phyloP scores from a whole-genome alignment of 1,139 yeast genomes.

The Taphrina deformans region DNA sequence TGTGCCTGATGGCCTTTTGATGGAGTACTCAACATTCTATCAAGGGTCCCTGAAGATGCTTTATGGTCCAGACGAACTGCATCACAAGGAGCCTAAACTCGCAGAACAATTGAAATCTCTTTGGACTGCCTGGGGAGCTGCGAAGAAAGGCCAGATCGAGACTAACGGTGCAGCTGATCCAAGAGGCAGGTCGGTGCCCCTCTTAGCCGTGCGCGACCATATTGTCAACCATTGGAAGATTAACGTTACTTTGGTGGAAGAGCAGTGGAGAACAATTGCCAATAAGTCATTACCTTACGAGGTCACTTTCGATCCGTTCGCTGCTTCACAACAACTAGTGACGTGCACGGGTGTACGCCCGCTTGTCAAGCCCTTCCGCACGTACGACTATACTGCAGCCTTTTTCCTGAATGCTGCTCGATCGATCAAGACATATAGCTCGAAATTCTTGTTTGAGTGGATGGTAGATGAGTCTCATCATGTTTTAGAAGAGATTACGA shows the following conservation, averaged over 20 bases:
- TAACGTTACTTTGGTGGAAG: constrained; percentile 24
- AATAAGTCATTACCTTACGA: background rate
- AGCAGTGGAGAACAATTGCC: background rate
- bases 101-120: constrained; percentile 19
- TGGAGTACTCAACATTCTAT: constrained; percentile 28
- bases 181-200: background rate
- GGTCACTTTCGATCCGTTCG: constrained; percentile 25
- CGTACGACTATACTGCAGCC: constrained; percentile 24
- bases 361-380: constrained; percentile 12
- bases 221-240: constrained; percentile 21
- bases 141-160: background rate
- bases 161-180: background rate
- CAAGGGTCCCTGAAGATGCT: constrained; percentile 29
- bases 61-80: constrained; percentile 22
- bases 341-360: constrained; percentile 4
- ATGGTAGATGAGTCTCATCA: constrained; percentile 23
- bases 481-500: constrained; percentile 12
- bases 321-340: constrained; percentile 16
- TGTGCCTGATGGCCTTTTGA: constrained; percentile 30
- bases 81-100: constrained; percentile 22
- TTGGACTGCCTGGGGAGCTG: constrained; percentile 27
- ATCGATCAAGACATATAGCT: constrained; percentile 7
- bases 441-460: constrained; percentile 15
- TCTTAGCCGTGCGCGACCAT: constrained; percentile 9
- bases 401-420: constrained; percentile 28